These are phyloP conservation scores for Rubroshorea leprosula DNA, from an alignment of 345 rosid genomes.

Conservation along the genomic window DNA sequence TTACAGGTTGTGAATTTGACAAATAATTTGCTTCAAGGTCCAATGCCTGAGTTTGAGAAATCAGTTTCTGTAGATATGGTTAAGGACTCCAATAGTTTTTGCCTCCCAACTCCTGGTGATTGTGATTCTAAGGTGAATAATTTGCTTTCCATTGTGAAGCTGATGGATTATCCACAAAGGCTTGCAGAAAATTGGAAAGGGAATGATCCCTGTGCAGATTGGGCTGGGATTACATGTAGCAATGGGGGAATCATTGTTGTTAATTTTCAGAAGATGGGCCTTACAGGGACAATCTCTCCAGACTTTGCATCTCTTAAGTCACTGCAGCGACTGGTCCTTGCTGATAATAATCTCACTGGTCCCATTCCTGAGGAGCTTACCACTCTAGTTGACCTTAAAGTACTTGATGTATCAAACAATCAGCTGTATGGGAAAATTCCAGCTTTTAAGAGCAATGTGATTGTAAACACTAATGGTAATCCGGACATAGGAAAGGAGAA, in stretches of 20 bases:
- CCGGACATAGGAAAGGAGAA: constrained; percentile 52
- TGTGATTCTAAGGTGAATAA: constrained; percentile 67
- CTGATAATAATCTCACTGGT: constrained; percentile 66
- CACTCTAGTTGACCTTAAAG: constrained; percentile 44
- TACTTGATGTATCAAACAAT: constrained; percentile 75
- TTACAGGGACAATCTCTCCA: constrained; percentile 63
- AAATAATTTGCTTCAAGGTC: constrained; percentile 82
- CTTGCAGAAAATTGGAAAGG: constrained; percentile 85
- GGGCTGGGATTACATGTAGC: constrained; percentile 76
- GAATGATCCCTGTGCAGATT: constrained; percentile 65
- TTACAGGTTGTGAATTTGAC: constrained; percentile 60
- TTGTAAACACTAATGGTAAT: constrained; percentile 47
- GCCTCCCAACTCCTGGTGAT: constrained; percentile 53
- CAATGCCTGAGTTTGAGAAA: constrained; percentile 49
- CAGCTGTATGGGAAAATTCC: constrained; percentile 67
- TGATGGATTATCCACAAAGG: constrained; percentile 50
- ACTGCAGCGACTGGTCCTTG: constrained; percentile 65
- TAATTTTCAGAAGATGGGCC: constrained; percentile 74
- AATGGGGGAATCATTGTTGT: constrained; percentile 60
- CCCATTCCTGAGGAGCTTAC: constrained; percentile 60
- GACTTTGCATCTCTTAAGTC: constrained; percentile 53
- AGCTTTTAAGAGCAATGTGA: constrained; percentile 38
- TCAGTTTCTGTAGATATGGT: constrained; percentile 55
- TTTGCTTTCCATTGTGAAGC: constrained; percentile 48
- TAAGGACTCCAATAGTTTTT: constrained; percentile 57